Evolutionary conservation across 2,329 filamentous ascomycete genomes (phyloP), one percentile per base, ranked within the genome.

Genomic region (Penicillium sp.): DNA sequence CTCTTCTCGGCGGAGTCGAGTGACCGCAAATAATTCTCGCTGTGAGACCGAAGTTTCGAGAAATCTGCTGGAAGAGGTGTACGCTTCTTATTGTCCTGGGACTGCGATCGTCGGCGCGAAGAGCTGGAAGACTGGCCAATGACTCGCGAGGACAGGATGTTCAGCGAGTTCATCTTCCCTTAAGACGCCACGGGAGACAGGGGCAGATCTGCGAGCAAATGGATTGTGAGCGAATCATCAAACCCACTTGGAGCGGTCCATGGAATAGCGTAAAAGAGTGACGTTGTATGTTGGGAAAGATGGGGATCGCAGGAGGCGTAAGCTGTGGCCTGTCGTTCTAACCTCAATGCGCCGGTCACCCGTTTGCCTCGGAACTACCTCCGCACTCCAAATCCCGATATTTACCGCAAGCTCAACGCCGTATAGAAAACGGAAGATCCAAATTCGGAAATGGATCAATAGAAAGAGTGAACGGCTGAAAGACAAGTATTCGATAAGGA

Each of bases 151-250:
- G 89, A 93, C 71, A 96, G 83, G 71, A 95, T 89, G 76, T 93
- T 95, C 77, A 95, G 79, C 65, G 91, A 95, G 84, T 96, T 96
- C 92, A 96, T 96, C 75, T 80, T 88, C 77, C 73, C 72, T 67
- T 64, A 60, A 59, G 65, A 68, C 75, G 42, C 73, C 76, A 78
- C 78, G 67, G 68, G 71, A 66, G 60, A 62, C 63, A 58, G 59
- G 59, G 64, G 63, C 65, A 62, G 63, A 58, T 70, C 66, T 71
- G 60, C 44, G 56, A 43, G 53, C 46, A 50, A 41, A 42, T 19
- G 41, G 35, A 47, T 44, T 38, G 52, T 60, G 48, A 59, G 58
- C 50, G 35, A 53, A 41, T 53, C 48, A 53, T 54, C 50, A 55
- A 56, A 55, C 8, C 36, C 49, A 50, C 45, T 46, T 49, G 14